phyloP scores from a whole-genome alignment of 2,329 filamentous ascomycete species.

The Ilyonectria robusta region DNA sequence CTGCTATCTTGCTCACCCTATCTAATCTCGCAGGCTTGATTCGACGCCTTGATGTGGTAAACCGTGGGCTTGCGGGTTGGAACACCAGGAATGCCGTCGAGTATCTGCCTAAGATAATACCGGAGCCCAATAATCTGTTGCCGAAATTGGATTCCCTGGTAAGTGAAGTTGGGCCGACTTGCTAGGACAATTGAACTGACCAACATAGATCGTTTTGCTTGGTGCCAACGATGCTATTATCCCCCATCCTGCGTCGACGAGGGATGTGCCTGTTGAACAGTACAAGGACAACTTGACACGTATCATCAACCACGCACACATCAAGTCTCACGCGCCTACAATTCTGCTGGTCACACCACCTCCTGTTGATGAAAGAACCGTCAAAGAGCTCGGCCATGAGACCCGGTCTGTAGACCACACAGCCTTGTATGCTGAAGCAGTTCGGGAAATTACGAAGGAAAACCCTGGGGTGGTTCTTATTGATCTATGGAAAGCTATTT shows the following conservation, averaged over 20 bases:
- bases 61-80: constrained; percentile 14
- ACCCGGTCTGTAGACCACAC: constrained; percentile 4
- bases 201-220: background rate
- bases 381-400: constrained; percentile 11
- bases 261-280: background rate
- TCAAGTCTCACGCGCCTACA: background rate
- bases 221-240: background rate
- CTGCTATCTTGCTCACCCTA: background rate
- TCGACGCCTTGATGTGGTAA: constrained; percentile 9
- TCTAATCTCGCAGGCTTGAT: background rate
- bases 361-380: constrained; percentile 5
- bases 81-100: constrained; percentile 2
- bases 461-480: constrained; percentile 10
- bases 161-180: background rate
- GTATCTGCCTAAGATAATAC: constrained; percentile 3
- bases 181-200: background rate
- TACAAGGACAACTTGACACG: constrained; percentile 7
- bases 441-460: constrained; percentile 7
- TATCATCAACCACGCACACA: constrained; percentile 9
- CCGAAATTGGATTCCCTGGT: background rate
- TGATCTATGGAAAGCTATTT: constrained; percentile 10
- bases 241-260: background rate
- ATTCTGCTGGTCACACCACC: constrained; percentile 7
- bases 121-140: background rate
- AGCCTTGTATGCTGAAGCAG: constrained; percentile 8